These are phyloP conservation scores for Chloranthus sessilifolius DNA, from an alignment of 164 flowering plant species.

Conservation along the genomic window DNA sequence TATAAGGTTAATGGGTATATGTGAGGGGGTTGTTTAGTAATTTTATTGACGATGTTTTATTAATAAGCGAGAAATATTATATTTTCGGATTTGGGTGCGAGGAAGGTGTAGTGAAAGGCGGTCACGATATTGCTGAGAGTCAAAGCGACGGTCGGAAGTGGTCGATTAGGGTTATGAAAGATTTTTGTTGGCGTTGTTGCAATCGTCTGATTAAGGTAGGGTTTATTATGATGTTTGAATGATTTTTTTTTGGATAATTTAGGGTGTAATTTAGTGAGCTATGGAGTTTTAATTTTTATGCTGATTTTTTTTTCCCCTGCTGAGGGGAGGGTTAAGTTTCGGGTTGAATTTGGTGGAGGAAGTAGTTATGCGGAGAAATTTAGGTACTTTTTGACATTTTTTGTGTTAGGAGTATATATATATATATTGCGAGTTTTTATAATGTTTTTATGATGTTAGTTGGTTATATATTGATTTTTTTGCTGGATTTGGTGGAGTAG, in stretches of 20 bases:
- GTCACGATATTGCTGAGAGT: not conserved
- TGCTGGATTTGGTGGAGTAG: not conserved
- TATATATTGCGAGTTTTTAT: not conserved
- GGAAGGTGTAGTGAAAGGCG: not conserved
- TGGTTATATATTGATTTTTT: too few relatives aligned
- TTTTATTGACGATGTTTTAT: too few relatives aligned
- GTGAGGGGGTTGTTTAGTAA: too few relatives aligned
- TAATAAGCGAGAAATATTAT: too few relatives aligned
- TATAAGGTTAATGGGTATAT: too few relatives aligned
- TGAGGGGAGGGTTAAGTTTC: not conserved
- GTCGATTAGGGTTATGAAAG: not conserved
- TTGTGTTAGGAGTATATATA: not conserved
- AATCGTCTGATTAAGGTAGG: not conserved
- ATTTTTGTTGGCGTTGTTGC: not conserved
- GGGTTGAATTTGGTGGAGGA: slow-evolving; percentile 2
- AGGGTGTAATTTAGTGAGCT: not conserved
- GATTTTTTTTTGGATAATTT: not conserved
- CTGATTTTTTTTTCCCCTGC: not conserved
- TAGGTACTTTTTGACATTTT: not conserved
- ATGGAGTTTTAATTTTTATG: not conserved
- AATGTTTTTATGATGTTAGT: not conserved
- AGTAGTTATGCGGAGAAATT: not conserved
- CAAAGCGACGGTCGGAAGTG: not conserved
- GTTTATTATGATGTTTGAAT: not conserved
- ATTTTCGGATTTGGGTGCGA: too few relatives aligned